These are phyloP conservation scores for Penicillium sp. DNA, from an alignment of 2,329 filamentous ascomycete genomes.

Conservation along the genomic window DNA sequence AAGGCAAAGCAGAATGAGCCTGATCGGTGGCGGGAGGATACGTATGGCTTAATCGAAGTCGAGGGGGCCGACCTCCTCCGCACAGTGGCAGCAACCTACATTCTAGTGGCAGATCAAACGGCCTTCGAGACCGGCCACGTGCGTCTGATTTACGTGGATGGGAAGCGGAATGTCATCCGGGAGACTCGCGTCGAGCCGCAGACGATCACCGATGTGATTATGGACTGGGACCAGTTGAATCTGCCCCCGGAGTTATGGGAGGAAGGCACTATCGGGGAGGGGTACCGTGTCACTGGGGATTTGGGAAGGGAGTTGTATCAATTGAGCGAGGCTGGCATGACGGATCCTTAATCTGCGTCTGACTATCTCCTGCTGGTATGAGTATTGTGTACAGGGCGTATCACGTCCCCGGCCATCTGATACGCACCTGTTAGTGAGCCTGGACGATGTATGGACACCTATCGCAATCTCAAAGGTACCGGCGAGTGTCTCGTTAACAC, in stretches of 20 bases:
- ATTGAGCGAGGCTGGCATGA: not conserved
- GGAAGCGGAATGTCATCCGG: not conserved
- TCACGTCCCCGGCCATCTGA: no score
- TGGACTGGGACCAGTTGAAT: not conserved
- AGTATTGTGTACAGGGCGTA: no score
- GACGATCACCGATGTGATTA: not conserved
- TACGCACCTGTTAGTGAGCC: no score
- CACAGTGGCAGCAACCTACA: not conserved
- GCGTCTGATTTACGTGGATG: not conserved
- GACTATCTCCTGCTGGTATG: not conserved
- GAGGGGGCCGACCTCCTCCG: not conserved
- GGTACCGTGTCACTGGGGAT: not conserved
- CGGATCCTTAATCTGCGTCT: not conserved
- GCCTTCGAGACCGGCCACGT: not conserved
- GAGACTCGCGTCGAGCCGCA: not conserved
- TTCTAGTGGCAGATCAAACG: not conserved
- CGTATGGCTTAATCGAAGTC: not conserved
- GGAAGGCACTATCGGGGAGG: not conserved
- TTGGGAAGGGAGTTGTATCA: not conserved
- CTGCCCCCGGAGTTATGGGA: not conserved
- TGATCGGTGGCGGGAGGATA: not conserved
- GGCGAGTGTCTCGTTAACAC: no score
- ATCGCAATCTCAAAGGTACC: no score
- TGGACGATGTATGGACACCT: no score
- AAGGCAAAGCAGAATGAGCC: not conserved